Base-by-base conservation (phyloP, 2,329 filamentous ascomycete genomes). In the Chaetomiaceae sp. region DNA sequence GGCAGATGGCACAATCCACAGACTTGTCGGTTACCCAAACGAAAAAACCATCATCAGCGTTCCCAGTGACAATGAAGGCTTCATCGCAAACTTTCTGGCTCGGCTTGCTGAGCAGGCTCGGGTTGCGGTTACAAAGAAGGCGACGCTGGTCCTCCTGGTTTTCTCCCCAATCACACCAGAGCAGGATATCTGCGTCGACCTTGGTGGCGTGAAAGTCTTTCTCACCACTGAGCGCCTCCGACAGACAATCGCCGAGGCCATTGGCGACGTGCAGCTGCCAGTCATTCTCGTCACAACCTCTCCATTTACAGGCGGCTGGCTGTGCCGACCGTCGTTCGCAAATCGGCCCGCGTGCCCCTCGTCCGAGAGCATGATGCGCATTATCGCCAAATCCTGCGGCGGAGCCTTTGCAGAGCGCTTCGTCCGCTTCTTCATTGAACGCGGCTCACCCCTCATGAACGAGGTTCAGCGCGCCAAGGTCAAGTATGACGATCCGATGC, bases 251-350 rank as follows among this genome's bases (percentile, higher is more conserved):
- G 29, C 35, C 7, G 15, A 44, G 3, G 52, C 52, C 15, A 43
- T 53, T 15, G 24, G 30, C 9, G 26, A 48, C 17, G 34, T 29
- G 5, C n/a, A 50, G 4, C 38, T 52, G 8, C 47, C 44, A 1
- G 47, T 55, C 7, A 47, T 49, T 0, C 35, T 55, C 14, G 33
- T 58, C 36, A 55, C 52, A 12, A 42, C 50, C 3, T 56, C 56
- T 18, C 45, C 56, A 1, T 47, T 58, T 7, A 56, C 56, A 5
- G 52, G 49, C 20, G 54, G 56, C n/a, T 58, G 56, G 56, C n/a
- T 47, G 29, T 58, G 56, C 40, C 34, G 49, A 2, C 53, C 56
- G 9, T 46, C 43, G 9, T 35, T 56, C 15, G 48, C 54, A 26
- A 33, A 34, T 10, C 20, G 12, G 6, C 14, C 34, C 10, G 8